Base-by-base conservation (phyloP, 176 grass and related monocot species). In the Paspalum vaginatum region DNA sequence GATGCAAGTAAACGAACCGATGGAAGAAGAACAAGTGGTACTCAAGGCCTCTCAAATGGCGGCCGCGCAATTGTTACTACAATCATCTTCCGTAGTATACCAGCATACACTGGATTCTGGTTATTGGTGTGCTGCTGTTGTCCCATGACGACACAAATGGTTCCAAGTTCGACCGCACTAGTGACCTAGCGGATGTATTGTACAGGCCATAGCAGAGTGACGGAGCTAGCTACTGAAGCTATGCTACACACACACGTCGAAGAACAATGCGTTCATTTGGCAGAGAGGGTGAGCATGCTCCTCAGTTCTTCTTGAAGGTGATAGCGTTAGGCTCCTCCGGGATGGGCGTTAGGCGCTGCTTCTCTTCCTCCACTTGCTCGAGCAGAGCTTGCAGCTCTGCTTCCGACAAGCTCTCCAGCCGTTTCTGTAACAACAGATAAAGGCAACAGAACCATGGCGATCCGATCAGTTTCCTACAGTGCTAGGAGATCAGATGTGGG, bases 331-430 rank as follows among this genome's bases (percentile, higher is more conserved):
- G 77, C 69, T 88, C 81, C 25, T 47, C 76, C 38, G 75, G 58
- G 69, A 74, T 56, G 40, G 70, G 70, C n/a, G 39, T 55, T 39
- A 89, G 52, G 26, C 86, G 86, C 9, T 76, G 68, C 73, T 95
- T 98, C 69, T 98, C 96, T 44, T 98, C 92, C 81, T 95, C 96
- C 64, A 98, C 92, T 41, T 98, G 96, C 88, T 95, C 92, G 11
- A 98, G 90, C 84, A 95, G 73, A 75, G 25, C 92, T n/a, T 91
- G 85, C 61, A 98, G 79, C 44, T 98, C 92, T 37, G 86, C 90
- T 78, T 98, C 96, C 48, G 92, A 78, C 60, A 98, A 76, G 83
- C 96, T 92, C 76, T 98, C 92, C 71, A 98, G 41, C 17, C 96
- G 86, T 87, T 98, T 98, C 96, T 98, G 84, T 11, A 56, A 86